These are phyloP conservation scores for Eucalyptus pauciflora DNA, from an alignment of 345 rosid species.

Conservation along the genomic window DNA sequence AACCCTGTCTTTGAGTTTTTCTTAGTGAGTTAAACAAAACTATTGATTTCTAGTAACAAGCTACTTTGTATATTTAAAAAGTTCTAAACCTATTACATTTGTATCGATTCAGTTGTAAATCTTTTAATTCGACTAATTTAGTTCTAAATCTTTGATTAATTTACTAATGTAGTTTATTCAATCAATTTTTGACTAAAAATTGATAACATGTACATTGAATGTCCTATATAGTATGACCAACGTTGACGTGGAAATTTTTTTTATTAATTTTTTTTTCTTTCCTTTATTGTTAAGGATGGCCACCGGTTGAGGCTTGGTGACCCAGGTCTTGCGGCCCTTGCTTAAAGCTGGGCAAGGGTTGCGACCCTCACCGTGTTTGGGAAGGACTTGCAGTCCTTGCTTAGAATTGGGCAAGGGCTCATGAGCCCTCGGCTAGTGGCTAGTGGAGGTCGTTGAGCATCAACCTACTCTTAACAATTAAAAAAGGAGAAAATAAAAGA, in stretches of 20 bases:
- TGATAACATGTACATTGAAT: neutral
- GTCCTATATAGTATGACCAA: neutral
- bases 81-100: neutral
- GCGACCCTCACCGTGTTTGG: rapidly evolving
- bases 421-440: neutral
- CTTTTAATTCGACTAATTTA: too few relatives aligned
- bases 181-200: neutral
- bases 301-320: neutral
- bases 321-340: neutral
- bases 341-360: neutral
- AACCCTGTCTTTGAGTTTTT: neutral
- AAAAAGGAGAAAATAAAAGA: too few relatives aligned
- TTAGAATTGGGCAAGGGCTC: neutral
- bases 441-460: neutral
- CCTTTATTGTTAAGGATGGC: neutral
- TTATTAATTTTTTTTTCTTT: too few relatives aligned
- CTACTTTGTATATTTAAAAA: neutral
- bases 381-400: neutral
- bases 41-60: neutral
- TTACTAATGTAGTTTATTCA: too few relatives aligned
- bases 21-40: neutral
- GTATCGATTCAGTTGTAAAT: too few relatives aligned
- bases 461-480: neutral
- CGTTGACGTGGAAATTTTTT: too few relatives aligned
- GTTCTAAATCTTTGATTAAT: too few relatives aligned